Evolutionary conservation across 768 basidiomycete species (phyloP).

Genomic region (Hortiboletus flavorubellus): DNA sequence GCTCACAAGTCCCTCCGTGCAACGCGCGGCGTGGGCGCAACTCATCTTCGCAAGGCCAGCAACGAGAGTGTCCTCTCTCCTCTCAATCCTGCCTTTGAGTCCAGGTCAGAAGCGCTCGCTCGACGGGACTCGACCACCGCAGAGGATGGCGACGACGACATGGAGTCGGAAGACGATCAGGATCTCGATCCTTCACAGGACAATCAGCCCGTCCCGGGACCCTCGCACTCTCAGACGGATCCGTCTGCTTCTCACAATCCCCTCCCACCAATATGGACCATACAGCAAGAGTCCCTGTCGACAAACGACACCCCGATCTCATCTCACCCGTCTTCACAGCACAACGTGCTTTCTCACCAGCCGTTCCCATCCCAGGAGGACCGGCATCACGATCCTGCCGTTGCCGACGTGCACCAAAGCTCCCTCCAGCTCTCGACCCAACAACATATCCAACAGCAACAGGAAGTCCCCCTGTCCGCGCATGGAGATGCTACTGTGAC

Average conservation of each 20-base stretch:
- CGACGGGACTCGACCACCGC: constrained; percentile 27
- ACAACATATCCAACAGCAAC: constrained; percentile 30
- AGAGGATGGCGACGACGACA: constrained; percentile 35
- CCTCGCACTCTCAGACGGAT: constrained; percentile 30
- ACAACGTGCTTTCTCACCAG: constrained; percentile 30
- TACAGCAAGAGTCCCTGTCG: constrained; percentile 31
- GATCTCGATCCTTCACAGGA: constrained; percentile 28
- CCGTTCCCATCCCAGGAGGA: constrained; percentile 28
- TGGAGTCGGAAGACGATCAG: constrained; percentile 36
- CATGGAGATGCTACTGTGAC: constrained; percentile 22
- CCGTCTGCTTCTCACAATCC: constrained; percentile 27
- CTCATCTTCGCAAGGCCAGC: constrained; percentile 36
- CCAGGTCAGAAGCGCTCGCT: too few species aligned
- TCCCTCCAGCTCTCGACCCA: constrained; percentile 29
- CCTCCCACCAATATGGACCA: constrained; percentile 33
- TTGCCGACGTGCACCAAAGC: constrained; percentile 26
- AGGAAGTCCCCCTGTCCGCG: constrained; percentile 27
- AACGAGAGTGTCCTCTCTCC: constrained; percentile 37
- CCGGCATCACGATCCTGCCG: constrained; percentile 25
- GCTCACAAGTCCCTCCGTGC: constrained; percentile 35
- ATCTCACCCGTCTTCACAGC: constrained; percentile 28
- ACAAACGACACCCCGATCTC: constrained; percentile 30
- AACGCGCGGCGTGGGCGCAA: constrained; percentile 29
- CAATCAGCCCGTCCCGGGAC: constrained; percentile 24
- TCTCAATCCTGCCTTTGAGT: constrained; percentile 39